These are phyloP conservation scores for Discostella pseudostelligera DNA, from an alignment of 108 stramenopile genomes.

Conservation along the genomic window DNA sequence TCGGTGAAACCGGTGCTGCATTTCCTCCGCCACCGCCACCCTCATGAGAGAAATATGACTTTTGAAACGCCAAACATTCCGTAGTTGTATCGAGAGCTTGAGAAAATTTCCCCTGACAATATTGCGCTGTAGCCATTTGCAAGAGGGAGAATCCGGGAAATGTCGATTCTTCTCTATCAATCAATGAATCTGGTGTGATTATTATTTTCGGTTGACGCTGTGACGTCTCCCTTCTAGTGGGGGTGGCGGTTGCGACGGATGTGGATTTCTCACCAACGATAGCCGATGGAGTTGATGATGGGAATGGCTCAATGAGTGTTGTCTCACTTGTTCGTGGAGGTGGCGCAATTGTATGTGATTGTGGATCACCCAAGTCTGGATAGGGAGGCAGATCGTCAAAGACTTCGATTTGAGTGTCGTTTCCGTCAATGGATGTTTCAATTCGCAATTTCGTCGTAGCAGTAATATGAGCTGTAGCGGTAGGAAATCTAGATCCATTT, in stretches of 20 bases:
- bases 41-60: conserved; percentile 17
- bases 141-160: conserved; percentile 48
- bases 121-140: conserved; percentile 33
- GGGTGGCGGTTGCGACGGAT: conserved; percentile 7
- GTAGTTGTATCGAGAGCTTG: conserved; percentile 46
- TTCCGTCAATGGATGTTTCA: not conserved
- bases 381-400: conserved; percentile 3
- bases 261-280: not conserved
- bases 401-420: not conserved
- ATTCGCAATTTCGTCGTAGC: not conserved
- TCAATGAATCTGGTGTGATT: not conserved
- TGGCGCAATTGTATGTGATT: not conserved
- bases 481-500: conserved; percentile 10
- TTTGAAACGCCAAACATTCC: conserved; percentile 43
- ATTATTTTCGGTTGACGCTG: too few species aligned
- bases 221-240: not conserved
- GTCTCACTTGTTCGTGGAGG: not conserved
- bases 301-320: not conserved
- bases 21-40: not conserved
- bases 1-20: not conserved
- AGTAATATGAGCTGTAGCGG: not conserved
- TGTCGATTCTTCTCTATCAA: conserved; percentile 2
- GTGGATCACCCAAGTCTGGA: not conserved
- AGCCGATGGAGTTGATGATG: conserved; percentile 5
- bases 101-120: conserved; percentile 26